Percentiles rank a stretch among this genome's conserved stretches.
Conservation (phyloP, 148 eudicot species). For the Chenopodium berlandieri region DNA sequence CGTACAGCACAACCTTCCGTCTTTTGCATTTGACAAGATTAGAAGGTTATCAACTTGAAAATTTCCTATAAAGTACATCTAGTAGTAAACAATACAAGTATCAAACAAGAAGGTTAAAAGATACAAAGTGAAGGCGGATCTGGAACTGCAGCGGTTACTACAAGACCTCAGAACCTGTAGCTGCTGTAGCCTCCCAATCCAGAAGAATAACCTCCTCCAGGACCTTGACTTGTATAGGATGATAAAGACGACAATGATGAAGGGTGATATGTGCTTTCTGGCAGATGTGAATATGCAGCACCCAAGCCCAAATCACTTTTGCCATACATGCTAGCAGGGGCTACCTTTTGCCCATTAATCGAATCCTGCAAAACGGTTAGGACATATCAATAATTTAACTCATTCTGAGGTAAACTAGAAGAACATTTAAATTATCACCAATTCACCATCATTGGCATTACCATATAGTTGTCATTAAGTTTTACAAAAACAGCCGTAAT, state of each 20-base stretch:
- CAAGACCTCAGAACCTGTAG: constrained; percentile 42
- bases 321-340: background rate
- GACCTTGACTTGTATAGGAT: constrained; percentile 46
- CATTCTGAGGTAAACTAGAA: background rate
- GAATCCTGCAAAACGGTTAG: background rate
- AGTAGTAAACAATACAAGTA: constrained; percentile 12
- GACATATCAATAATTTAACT: background rate
- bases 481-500: background rate
- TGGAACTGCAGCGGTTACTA: background rate
- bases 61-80: constrained; percentile 2
- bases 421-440: background rate
- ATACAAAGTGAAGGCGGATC: background rate
- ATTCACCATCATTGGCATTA: background rate
- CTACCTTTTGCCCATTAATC: constrained; percentile 7
- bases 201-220: constrained; percentile 57
- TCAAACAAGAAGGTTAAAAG: background rate
- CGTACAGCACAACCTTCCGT: background rate
- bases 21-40: constrained; percentile 13
- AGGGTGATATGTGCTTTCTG: constrained; percentile 35
- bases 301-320: constrained; percentile 10
- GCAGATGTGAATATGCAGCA: background rate
- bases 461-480: background rate
- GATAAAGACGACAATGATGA: constrained; percentile 39
- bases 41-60: constrained; percentile 9
- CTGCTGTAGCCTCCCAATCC: constrained; percentile 49